Base-by-base conservation (phyloP, 257 asterid species). In the Gentiana dahurica region DNA sequence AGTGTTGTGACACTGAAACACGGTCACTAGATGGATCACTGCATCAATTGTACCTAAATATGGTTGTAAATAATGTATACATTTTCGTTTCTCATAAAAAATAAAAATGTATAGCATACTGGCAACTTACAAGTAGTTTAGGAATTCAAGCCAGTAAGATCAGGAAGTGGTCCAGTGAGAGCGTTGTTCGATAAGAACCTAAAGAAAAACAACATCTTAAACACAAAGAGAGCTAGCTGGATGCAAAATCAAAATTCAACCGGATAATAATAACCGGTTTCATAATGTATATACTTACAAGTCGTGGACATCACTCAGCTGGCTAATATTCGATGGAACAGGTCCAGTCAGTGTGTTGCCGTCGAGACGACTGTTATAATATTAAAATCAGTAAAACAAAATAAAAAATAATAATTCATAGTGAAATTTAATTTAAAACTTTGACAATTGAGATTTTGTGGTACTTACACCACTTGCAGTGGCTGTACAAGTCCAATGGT, bases 381-480 rank as follows among this genome's bases (percentile, higher is more conserved):
- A 55, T 12, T 37, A 7, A 39, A 13, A 13, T 24, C 33, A 57
- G 34, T 7, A 24, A 38, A 45, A 44, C 2, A 3, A 3, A 11
- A 44, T 46, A 49, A 24, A 10, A 4, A 4, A 45, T 24, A 57
- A 24, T 7, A 55, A 38, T 2, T 34, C 34, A 57, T 39, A 44
- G 36, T 57, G 51, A 5, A 11, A 11, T 90, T 24, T 24, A 24
- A 24, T 24, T 90, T 61, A 53, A 53, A 33, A 33, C 35, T 24
- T 35, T 7, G 52, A 15, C 49, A 62, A 58, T n/a, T 43, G 60
- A 55, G 75, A 59, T 62, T 62, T 24, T 36, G 58, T 39, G 62
- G 57, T 71, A 84, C 98, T 90, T 83, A 90, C 98, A 90, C 47
- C 70, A 76, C 89, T 68, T 90, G 89, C 60, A 90, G 82, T 53